A percentile compares a stretch with the other conserved stretches of the same genome.
Evolutionary conservation across 202 grass and related monocot species (phyloP).

Genomic region (Setaria italica): DNA sequence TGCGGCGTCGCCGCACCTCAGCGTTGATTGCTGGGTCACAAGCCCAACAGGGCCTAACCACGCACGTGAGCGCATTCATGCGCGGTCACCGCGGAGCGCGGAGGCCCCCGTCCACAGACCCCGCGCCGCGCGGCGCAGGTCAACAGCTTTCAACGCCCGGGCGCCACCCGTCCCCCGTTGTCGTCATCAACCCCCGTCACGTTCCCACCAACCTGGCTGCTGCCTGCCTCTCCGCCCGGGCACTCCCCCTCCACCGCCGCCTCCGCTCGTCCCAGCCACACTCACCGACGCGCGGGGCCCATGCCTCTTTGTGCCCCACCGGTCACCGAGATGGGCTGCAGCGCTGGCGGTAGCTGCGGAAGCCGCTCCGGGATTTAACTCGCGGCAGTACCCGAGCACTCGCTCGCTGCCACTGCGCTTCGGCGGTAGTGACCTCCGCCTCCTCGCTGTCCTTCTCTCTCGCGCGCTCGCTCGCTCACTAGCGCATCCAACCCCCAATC

Average conservation of each 20-base stretch:
- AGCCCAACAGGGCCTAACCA: not conserved
- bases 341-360: not conserved
- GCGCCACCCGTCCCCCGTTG: constrained; percentile 16
- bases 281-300: not conserved
- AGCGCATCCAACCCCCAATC: not conserved
- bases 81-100: not conserved
- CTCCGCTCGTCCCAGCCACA: not conserved
- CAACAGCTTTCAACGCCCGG: constrained; percentile 32
- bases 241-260: not conserved
- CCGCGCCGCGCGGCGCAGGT: not conserved
- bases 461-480: not conserved
- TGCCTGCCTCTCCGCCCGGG: not conserved
- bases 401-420: not conserved
- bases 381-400: not conserved
- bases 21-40: no score
- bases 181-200: constrained; percentile 34
- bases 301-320: not conserved
- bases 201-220: not conserved
- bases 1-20: no score
- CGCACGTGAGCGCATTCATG: not conserved
- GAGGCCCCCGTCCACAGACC: not conserved
- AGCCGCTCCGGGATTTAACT: constrained; percentile 9
- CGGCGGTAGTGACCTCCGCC: not conserved
- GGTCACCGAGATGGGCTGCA: fast-evolving
- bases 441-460: not conserved